Conservation (phyloP, 208 protist species). For the Wallacemonas sp. region DNA sequence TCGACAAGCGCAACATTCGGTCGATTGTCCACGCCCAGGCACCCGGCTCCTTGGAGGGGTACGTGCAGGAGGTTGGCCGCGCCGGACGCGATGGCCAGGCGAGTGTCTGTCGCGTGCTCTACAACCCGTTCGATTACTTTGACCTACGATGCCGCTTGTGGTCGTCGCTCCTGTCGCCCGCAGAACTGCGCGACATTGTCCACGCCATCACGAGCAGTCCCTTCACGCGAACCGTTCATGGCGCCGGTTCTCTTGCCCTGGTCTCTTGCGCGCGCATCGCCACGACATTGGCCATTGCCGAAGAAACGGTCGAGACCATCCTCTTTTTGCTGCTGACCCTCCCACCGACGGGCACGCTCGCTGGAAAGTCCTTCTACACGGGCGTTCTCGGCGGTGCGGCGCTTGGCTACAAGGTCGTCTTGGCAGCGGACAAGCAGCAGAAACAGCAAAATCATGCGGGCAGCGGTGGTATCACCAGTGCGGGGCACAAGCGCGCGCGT, state of each 20-base stretch:
- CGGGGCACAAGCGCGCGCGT: constrained; percentile 22
- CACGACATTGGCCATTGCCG: constrained; percentile 54
- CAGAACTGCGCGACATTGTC: constrained; percentile 63
- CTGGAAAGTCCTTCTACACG: constrained; percentile 27
- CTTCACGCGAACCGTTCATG: constrained; percentile 23
- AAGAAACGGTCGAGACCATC: constrained; percentile 81
- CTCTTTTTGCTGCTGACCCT: constrained; percentile 67
- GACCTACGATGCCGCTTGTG: constrained; percentile 81
- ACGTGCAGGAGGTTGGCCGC: constrained; percentile 97
- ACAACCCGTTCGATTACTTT: constrained; percentile 95
- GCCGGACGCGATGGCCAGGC: constrained; percentile 93
- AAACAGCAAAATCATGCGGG: neutral
- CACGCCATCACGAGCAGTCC: constrained; percentile 42
- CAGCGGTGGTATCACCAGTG: too few species aligned
- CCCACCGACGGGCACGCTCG: neutral
- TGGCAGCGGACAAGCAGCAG: neutral
- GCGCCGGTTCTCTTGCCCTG: constrained; percentile 31
- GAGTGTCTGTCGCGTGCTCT: constrained; percentile 80
- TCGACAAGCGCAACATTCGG: constrained; percentile 97
- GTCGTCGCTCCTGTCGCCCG: constrained; percentile 49
- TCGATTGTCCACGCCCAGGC: constrained; percentile 96
- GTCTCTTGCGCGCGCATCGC: constrained; percentile 61
- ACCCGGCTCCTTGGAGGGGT: constrained; percentile 96
- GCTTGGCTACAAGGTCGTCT: constrained; percentile 48
- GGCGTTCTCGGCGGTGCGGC: constrained; percentile 44